Base-by-base conservation (phyloP, 768 basidiomycete genomes). In the Leccinum broughii region DNA sequence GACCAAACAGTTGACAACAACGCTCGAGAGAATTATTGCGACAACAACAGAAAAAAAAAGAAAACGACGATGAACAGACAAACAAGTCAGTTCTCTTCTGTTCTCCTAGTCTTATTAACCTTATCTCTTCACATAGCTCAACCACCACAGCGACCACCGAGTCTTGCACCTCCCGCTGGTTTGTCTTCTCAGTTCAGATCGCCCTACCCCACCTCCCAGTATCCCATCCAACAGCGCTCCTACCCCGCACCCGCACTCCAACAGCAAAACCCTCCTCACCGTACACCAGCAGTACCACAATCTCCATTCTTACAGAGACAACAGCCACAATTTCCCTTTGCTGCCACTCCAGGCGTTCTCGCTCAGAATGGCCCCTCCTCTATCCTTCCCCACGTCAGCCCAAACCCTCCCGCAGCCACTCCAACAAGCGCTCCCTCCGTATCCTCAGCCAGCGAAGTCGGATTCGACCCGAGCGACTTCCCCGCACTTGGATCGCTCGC, bases 401-500 rank as follows among this genome's bases (percentile, higher is more conserved):
- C 81, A 17, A 78, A 72, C 69, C 79, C 77, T 56, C 75, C 60
- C 68, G 72, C 67, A 61, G 72, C 70, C 0, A 73, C 72, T 0
- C 68, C 72, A 30, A 78, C 80, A 48, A 80, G 76, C 58, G 82
- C 86, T 39, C 83, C 85, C 51, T 85, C 85, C 52, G 82, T 80
- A 62, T 86, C 85, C 54, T 88, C 88, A 28, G 78, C 83, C 35
- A 87, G 83, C 72, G 91, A 92, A 70, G 86, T 90, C 60, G 88
- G 87, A 20, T 84, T 92, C 41, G 92, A 93, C 78, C 90, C 86
- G 34, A 92, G 90, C 69, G 92, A 92, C 74, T 92, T 93, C 66
- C 92, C 92, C n/a, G 91, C 90, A 14, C 83, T 93, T 20, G 92
- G 92, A 34, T 78, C 82, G 44, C 86, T 87, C 48, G 81, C 82